Percentiles rank a stretch among this genome's conserved stretches.
These are phyloP conservation scores for Ophiosphaerella narmari DNA, from an alignment of 2,329 filamentous ascomycete species.

Conservation along the genomic window DNA sequence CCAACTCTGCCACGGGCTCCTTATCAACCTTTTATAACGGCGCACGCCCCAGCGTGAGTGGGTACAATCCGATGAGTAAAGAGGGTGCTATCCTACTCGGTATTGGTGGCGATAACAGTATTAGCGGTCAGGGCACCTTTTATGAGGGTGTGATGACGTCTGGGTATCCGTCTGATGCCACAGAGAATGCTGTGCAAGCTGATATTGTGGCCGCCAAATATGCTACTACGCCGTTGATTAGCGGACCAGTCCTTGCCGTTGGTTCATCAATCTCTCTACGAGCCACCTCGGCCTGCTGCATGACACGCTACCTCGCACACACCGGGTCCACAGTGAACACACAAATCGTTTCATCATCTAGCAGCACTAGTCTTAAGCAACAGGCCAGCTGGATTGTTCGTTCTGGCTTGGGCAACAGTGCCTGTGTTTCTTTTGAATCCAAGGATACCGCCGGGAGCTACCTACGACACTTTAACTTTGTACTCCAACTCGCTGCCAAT, in stretches of 20 bases:
- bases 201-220: slow-evolving; percentile 66
- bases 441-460: slow-evolving; percentile 62
- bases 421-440: slow-evolving; percentile 66
- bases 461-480: slow-evolving; percentile 62
- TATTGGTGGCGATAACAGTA: slow-evolving; percentile 71
- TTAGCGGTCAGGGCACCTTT: slow-evolving; percentile 64
- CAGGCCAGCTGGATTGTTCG: slow-evolving; percentile 64
- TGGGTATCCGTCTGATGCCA: slow-evolving; percentile 64
- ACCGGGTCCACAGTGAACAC: slow-evolving; percentile 57
- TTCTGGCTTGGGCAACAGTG: slow-evolving; percentile 60
- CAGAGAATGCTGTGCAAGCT: slow-evolving; percentile 63
- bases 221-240: slow-evolving; percentile 53
- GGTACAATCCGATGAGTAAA: slow-evolving; percentile 67
- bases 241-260: slow-evolving; percentile 54
- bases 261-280: slow-evolving; percentile 60
- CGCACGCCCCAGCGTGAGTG: slow-evolving; percentile 54
- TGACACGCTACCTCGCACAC: slow-evolving; percentile 61
- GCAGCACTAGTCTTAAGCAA: slow-evolving; percentile 54
- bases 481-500: slow-evolving; percentile 54
- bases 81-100: slow-evolving; percentile 70
- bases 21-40: slow-evolving; percentile 66
- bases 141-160: slow-evolving; percentile 69
- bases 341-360: slow-evolving; percentile 60
- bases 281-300: slow-evolving; percentile 60
- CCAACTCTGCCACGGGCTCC: slow-evolving; percentile 58